Base-by-base conservation (phyloP, 2,329 filamentous ascomycete genomes). In the Phialophora macrospora region DNA sequence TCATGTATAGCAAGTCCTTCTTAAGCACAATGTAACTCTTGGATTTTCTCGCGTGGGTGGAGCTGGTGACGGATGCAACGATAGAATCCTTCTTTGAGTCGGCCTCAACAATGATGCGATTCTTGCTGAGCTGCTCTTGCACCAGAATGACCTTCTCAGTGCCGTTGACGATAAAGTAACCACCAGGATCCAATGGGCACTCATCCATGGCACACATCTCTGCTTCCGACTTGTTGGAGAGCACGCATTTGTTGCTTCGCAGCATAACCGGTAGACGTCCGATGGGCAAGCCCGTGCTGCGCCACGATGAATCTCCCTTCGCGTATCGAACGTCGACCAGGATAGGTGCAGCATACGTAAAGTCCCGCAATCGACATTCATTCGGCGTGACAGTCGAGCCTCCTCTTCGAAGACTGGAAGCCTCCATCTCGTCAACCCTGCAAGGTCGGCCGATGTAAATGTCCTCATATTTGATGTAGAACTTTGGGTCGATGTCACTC, bases 131-230 rank as follows among this genome's bases (percentile, higher is more conserved):
- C 80, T 99, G 95, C 76, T 99, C 96, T 78, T 99, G 95, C 14
- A 99, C 96, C 51, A 99, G 82, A 75, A 99, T 99, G 72, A 99
- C 95, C 82, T 99, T 99, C 78, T 99, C 95, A 22, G 96, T 97
- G 55, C 95, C 95, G 73, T 94, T 92, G 71, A 98, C 93, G 74
- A 99, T 95, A 74, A 99, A 99, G 78, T 99, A 99, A 60, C 95
- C 95, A 69, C 95, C 95, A 0, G 96, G 95, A 75, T 99, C 95
- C 48, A 99, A 83, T 14, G 95, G 92, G 74, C 95, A 99, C 80
- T 99, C 95, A 74, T 96, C 95, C 83, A 98, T 89, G 56, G 89
- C 81, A 67, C 92, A 92, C 93, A 98, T 96, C 74, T 96, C 86
- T 17, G 88, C 84, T 71, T 97, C 95, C 60, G 88, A 91, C 73